phyloP scores from a whole-genome alignment of 768 basidiomycete genomes.

The Jaapia argillacea region DNA sequence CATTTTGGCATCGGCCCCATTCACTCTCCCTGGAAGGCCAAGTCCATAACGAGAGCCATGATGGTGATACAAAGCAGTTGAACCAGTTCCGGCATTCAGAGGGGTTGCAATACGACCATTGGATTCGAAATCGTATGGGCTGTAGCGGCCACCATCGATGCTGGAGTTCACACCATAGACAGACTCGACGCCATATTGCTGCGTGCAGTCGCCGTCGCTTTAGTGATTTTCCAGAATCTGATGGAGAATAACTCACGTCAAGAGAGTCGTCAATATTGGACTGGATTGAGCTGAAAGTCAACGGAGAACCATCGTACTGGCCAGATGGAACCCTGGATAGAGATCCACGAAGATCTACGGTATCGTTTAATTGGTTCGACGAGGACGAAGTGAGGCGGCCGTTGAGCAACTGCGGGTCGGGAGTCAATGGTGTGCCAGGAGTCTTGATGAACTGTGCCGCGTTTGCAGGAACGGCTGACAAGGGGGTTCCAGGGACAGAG shows the following conservation, averaged over 20 bases:
- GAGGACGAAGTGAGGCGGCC: slow-evolving; percentile 51
- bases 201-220: slow-evolving; percentile 12
- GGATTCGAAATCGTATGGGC: slow-evolving; percentile 47
- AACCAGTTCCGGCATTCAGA: slow-evolving; percentile 39
- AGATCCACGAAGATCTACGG: slow-evolving; percentile 58
- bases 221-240: slow-evolving; percentile 1
- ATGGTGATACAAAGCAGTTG: slow-evolving; percentile 71
- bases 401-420: slow-evolving; percentile 47
- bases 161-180: slow-evolving; percentile 35
- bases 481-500: slow-evolving; percentile 78
- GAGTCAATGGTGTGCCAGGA: slow-evolving; percentile 56
- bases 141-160: slow-evolving; percentile 44
- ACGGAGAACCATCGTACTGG: slow-evolving; percentile 42
- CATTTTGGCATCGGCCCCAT: slow-evolving; percentile 64
- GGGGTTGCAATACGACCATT: slow-evolving; percentile 23
- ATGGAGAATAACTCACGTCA: slow-evolving; percentile 30
- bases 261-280: slow-evolving; percentile 39
- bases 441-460: slow-evolving; percentile 44
- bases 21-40: slow-evolving; percentile 43
- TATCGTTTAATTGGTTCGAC: slow-evolving; percentile 38
- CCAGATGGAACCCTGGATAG: slow-evolving; percentile 54
- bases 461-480: slow-evolving; percentile 42
- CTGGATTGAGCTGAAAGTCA: slow-evolving; percentile 47
- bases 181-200: slow-evolving; percentile 43
- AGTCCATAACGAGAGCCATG: slow-evolving; percentile 71